Conservation (phyloP, 192 early-diverging fungal genomes). For the Diversispora eburnea region DNA sequence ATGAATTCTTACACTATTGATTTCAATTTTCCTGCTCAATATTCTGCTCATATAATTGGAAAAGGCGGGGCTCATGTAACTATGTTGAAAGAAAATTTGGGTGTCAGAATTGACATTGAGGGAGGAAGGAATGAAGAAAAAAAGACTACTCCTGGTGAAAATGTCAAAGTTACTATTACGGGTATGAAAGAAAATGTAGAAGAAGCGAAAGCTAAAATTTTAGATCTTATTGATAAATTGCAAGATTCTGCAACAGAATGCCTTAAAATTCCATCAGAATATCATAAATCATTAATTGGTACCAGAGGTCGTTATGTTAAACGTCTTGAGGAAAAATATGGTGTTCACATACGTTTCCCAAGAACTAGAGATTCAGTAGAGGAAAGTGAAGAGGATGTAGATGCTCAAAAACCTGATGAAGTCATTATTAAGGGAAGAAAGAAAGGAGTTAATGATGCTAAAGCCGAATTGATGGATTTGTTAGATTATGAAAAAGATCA, state of each 20-base stretch:
- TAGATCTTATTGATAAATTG: constrained; percentile 60
- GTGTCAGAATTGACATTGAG: constrained; percentile 68
- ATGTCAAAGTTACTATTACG: constrained; percentile 66
- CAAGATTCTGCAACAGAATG: constrained; percentile 60
- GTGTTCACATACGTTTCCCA: constrained; percentile 69
- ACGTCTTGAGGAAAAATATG: constrained; percentile 74
- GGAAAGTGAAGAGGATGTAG: constrained; percentile 53
- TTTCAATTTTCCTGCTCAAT: constrained; percentile 66
- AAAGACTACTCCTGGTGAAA: constrained; percentile 39
- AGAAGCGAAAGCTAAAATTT: constrained; percentile 67
- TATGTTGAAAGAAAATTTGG: constrained; percentile 69
- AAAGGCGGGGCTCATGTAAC: constrained; percentile 81
- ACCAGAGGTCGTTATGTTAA: constrained; percentile 65
- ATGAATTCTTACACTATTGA: constrained; percentile 68
- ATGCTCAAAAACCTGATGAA: constrained; percentile 51
- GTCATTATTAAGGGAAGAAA: constrained; percentile 83
- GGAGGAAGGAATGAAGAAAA: constrained; percentile 41
- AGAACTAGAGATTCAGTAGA: constrained; percentile 38
- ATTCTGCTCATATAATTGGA: constrained; percentile 80
- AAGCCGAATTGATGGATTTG: constrained; percentile 77
- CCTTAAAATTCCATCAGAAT: constrained; percentile 55
- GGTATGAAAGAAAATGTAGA: constrained; percentile 76
- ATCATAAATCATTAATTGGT: constrained; percentile 73
- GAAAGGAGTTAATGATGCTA: constrained; percentile 73
- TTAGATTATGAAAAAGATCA: constrained; percentile 81